phyloP scores from a whole-genome alignment of 768 basidiomycete genomes.

The Porphyrellus cyaneotinctus region DNA sequence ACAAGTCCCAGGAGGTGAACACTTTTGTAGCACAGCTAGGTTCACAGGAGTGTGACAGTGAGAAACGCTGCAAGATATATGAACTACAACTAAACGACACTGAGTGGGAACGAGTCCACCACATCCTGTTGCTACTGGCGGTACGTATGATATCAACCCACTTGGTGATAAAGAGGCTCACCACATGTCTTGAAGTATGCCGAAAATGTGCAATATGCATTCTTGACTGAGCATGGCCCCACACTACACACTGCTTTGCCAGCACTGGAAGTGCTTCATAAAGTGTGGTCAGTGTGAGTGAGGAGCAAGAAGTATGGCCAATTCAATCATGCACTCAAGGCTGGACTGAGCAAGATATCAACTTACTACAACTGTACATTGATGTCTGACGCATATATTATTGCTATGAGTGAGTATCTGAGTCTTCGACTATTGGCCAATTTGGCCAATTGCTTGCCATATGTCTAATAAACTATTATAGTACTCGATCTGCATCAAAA shows the following conservation, averaged over 20 bases:
- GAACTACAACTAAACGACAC: not conserved
- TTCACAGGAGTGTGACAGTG: not conserved
- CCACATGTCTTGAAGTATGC: not conserved
- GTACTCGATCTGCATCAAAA: too few species aligned
- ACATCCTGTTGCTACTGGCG: not conserved
- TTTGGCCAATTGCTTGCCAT: too few species aligned
- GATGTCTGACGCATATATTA: not conserved
- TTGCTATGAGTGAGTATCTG: constrained; percentile 4
- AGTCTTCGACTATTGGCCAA: too few species aligned
- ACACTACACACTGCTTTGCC: not conserved
- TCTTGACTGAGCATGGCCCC: too few species aligned
- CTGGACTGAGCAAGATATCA: not conserved
- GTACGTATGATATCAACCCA: not conserved
- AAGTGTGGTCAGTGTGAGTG: not conserved
- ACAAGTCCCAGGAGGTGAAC: not conserved
- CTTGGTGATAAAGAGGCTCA: not conserved
- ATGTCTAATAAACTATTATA: too few species aligned
- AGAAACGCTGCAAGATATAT: not conserved
- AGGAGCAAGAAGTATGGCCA: not conserved
- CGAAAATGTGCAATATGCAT: too few species aligned
- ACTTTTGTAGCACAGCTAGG: not conserved
- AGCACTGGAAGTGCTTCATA: constrained; percentile 1
- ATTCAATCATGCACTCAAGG: constrained; percentile 1
- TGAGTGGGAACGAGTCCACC: not conserved
- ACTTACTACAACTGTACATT: not conserved